These are phyloP conservation scores for Croton setiger DNA, from an alignment of 441 rosid genomes.

Conservation along the genomic window DNA sequence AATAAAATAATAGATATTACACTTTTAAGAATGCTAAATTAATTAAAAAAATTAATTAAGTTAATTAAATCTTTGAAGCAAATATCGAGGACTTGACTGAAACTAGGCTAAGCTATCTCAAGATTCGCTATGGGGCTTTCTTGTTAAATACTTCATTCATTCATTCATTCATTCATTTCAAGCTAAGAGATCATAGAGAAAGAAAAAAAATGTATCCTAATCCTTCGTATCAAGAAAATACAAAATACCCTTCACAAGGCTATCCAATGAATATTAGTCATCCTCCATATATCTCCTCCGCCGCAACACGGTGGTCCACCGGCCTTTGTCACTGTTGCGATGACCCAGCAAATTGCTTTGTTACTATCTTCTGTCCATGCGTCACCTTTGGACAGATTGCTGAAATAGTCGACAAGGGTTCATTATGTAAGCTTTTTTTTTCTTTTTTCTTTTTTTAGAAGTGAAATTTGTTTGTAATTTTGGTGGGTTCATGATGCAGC, in stretches of 20 bases:
- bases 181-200: slow-evolving; percentile 7
- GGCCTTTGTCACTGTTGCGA: slow-evolving; percentile 31
- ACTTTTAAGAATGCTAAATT: too few relatives aligned
- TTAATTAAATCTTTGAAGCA: too few relatives aligned
- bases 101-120: slow-evolving; percentile 2
- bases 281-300: slow-evolving; percentile 18
- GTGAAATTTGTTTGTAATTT: background rate
- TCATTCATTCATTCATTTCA: slow-evolving; percentile 7
- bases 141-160: too few relatives aligned
- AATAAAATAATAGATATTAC: too few relatives aligned
- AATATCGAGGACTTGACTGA: background rate
- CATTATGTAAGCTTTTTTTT: slow-evolving; percentile 17
- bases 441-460: background rate
- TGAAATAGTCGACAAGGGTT: slow-evolving; percentile 54
- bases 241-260: slow-evolving; percentile 29
- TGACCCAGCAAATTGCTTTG: slow-evolving; percentile 34
- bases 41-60: too few relatives aligned
- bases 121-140: background rate
- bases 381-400: slow-evolving; percentile 61
- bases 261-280: slow-evolving; percentile 30
- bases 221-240: slow-evolving; percentile 29
- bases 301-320: slow-evolving; percentile 25
- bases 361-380: slow-evolving; percentile 58
- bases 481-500: slow-evolving; percentile 16
- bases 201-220: slow-evolving; percentile 27